Conservation (phyloP, 2,329 filamentous ascomycete species). For the Thermoascus crustaceus region DNA sequence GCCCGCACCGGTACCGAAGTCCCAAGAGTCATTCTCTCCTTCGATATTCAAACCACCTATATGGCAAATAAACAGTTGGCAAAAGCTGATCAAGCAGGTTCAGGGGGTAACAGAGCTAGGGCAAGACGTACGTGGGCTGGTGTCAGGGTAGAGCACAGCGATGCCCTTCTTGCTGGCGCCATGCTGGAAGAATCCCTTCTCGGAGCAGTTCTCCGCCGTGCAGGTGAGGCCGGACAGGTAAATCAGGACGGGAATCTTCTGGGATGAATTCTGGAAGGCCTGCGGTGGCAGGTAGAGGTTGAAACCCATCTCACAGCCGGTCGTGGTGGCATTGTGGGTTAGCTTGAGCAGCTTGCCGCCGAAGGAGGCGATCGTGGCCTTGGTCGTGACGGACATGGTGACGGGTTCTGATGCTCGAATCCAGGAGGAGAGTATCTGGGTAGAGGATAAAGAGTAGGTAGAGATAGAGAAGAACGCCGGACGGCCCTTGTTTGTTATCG, state of each 20-base stretch:
- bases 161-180: slow-evolving; percentile 71
- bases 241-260: slow-evolving; percentile 75
- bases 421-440: not conserved
- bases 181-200: slow-evolving; percentile 84
- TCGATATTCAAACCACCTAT: slow-evolving; percentile 65
- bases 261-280: slow-evolving; percentile 44
- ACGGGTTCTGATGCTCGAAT: not conserved
- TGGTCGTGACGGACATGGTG: slow-evolving; percentile 78
- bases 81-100: not conserved
- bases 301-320: slow-evolving; percentile 81
- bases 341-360: slow-evolving; percentile 94
- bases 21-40: slow-evolving; percentile 79
- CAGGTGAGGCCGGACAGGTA: slow-evolving; percentile 94
- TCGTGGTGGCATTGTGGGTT: slow-evolving; percentile 69
- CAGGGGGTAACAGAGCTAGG: not conserved
- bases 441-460: not conserved
- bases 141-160: slow-evolving; percentile 93
- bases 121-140: slow-evolving; percentile 63
- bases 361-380: slow-evolving; percentile 81
- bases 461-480: not conserved
- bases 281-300: slow-evolving; percentile 84
- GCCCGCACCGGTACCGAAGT: slow-evolving; percentile 85
- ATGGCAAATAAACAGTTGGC: slow-evolving; percentile 1
- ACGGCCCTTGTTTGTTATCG: not conserved
- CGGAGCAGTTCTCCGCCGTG: slow-evolving; percentile 71